phyloP scores from a whole-genome alignment of 176 grass and related monocot genomes.

The Coix lacrymajobi region DNA sequence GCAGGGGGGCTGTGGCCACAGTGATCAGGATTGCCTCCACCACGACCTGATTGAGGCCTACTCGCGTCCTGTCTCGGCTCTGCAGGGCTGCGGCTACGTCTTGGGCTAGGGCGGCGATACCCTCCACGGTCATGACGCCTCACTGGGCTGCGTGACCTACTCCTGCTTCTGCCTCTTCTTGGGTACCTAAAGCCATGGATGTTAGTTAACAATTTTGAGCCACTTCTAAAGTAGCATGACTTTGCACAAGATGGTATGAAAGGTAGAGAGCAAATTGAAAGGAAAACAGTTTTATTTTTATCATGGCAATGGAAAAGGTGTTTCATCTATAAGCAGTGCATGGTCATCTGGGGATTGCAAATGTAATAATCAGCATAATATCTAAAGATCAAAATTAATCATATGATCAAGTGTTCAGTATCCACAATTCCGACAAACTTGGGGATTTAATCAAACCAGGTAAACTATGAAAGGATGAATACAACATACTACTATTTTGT shows the following conservation, averaged over 20 bases:
- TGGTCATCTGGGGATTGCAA: neutral
- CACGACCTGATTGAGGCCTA: conserved; percentile 38
- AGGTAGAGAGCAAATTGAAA: neutral
- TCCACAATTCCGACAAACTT: neutral
- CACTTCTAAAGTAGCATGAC: neutral
- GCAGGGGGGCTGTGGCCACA: conserved; percentile 13
- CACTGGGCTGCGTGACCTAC: conserved; percentile 44
- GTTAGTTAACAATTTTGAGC: neutral
- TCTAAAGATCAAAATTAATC: neutral
- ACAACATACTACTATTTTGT: neutral
- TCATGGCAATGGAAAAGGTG: neutral
- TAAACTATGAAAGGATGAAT: neutral
- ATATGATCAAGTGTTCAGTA: neutral
- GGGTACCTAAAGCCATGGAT: conserved; percentile 34
- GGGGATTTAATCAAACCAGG: neutral
- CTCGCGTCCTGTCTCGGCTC: neutral
- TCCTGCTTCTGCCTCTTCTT: conserved; percentile 55
- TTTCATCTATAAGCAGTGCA: conserved; percentile 3
- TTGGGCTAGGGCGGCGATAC: conserved; percentile 48
- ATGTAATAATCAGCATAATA: conserved; percentile 7
- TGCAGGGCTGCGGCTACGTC: conserved; percentile 33
- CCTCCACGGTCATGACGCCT: conserved; percentile 25
- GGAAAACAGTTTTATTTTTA: neutral
- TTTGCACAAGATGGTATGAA: neutral
- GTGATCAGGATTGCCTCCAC: neutral